These are phyloP conservation scores for Aspergillus sp. DNA, from an alignment of 2,329 filamentous ascomycete genomes.

Conservation along the genomic window DNA sequence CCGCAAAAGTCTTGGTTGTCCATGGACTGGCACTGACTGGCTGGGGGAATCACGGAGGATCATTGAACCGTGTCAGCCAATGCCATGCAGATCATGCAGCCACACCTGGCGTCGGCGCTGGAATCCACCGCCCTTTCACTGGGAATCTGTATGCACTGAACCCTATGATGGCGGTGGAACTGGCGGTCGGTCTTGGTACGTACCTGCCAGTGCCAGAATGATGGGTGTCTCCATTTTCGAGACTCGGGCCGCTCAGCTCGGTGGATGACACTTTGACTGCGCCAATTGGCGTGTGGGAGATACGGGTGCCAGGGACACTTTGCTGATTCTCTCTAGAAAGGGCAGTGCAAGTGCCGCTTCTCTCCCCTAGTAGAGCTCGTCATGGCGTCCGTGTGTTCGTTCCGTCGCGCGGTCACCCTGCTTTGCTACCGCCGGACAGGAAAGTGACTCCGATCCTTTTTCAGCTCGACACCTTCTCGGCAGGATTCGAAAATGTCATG, in stretches of 20 bases:
- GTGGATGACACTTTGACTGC: background rate
- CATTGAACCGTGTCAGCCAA: background rate
- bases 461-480: background rate
- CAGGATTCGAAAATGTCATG: background rate
- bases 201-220: background rate
- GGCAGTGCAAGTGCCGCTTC: background rate
- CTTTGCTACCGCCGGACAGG: background rate
- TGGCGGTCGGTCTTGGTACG: conserved; percentile 7
- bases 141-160: conserved; percentile 8
- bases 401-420: background rate
- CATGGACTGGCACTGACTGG: background rate
- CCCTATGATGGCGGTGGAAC: conserved; percentile 8
- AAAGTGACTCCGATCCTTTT: conserved; percentile 1
- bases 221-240: background rate
- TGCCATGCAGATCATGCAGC: conserved; percentile 11
- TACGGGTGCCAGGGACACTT: conserved; percentile 1
- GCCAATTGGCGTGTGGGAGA: background rate
- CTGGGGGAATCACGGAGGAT: background rate
- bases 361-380: background rate
- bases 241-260: conserved; percentile 5
- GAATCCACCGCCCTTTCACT: conserved; percentile 14
- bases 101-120: background rate
- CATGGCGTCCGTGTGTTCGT: background rate
- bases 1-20: conserved; percentile 10
- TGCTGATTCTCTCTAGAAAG: background rate